Evolutionary conservation across 768 basidiomycete genomes (phyloP), one percentile per base, ranked within the genome.

Genomic region (Lepiota venenata): DNA sequence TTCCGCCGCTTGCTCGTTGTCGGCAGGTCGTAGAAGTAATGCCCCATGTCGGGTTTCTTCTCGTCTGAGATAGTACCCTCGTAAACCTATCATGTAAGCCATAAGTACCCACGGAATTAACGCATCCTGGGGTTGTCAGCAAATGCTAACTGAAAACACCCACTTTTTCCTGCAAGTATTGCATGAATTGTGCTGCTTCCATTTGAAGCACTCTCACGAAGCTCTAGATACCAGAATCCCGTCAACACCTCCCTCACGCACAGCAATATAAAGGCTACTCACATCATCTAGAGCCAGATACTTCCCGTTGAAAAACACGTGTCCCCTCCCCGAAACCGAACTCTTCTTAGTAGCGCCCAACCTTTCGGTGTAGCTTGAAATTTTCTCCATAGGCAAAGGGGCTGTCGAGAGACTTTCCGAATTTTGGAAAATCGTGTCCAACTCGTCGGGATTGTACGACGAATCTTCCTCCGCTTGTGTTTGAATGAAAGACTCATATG

Each of bases 21-120:
- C 0, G 94, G 90, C 5, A 94, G 78, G 61, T 96, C 92, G 64
- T 96, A 98, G 72, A 98, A 98, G 70, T 90, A 93, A 12, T 77
- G 87, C 27, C 80, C 69, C 50, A 91, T 78, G 29, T 77, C 74
- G 5, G 71, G 71, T 7, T 68, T 67, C 38, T 76, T 69, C 1
- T 75, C 76, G 42, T 90, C 84, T 8, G 77, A 75, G 15, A 93
- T 63, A 32, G 71, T 67, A 5, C 83, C 81, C 22, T 64, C 62
- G 63, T 88, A 87, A 1, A 91, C 66, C 88, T 86, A 53, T 2
- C 55, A 6, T 25, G 11, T 18, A 42, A 39, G 16, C 35, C 12
- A 7, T n/a, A n/a, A 20, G 38, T 27, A 25, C 5, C 12, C 47
- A 20, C 10, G 14, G 36, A 10, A 37, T 25, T 6, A 38, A n/a